Conservation (phyloP, 129 eudicot species). For the Cynara cardunculus region DNA sequence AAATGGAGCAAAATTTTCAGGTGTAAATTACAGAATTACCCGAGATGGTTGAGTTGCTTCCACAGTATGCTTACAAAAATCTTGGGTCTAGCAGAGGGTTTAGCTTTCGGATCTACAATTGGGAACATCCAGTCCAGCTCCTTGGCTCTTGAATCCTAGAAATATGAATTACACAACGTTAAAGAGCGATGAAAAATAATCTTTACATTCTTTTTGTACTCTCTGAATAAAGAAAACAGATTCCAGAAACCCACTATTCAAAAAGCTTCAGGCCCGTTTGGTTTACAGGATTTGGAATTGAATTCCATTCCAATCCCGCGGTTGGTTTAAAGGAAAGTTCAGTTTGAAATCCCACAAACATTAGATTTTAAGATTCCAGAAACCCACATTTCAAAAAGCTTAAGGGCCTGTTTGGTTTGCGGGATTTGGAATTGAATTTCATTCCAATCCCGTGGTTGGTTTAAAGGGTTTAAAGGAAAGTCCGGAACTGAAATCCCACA, state of each 20-base stretch:
- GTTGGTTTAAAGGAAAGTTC: no score
- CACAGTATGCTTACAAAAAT: conserved; percentile 71
- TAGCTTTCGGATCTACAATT: conserved; percentile 61
- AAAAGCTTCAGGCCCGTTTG: no score
- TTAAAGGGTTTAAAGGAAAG: no score
- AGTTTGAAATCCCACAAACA: neutral
- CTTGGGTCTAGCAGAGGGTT: conserved; percentile 72
- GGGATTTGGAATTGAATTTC: no score
- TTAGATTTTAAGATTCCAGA: neutral
- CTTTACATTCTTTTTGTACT: neutral
- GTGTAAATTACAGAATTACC: conserved; percentile 34
- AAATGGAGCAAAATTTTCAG: neutral
- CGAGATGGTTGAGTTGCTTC: conserved; percentile 96
- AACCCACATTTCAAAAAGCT: no score
- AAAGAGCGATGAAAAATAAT: neutral
- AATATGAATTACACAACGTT: neutral
- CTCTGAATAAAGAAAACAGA: neutral
- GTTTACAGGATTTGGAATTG: neutral
- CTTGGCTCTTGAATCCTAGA: conserved; percentile 55
- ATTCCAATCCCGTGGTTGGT: no score
- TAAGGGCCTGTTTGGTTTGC: no score
- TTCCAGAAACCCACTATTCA: neutral
- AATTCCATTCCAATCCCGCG: no score
- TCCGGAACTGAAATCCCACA: no score
- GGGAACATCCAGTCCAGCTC: conserved; percentile 86